Base-by-base conservation (phyloP, 129 eudicot species). In the Tagetes patula region DNA sequence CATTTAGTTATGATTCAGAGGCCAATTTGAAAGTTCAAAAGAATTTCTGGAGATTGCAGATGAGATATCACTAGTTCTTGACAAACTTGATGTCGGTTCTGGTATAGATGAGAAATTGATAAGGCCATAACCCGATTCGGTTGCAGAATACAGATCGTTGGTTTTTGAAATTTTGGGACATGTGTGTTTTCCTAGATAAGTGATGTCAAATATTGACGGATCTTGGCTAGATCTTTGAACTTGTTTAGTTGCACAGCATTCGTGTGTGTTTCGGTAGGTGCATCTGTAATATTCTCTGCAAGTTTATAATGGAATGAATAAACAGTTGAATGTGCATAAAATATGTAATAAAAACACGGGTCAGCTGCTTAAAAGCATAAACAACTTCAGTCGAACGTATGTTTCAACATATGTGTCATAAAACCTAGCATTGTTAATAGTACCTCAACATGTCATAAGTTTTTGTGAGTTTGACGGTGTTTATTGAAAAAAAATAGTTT, bases 231-330 rank as follows among this genome's bases (percentile, higher is more conserved):
- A 78, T 64, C 82, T 64, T 71, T 78, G 82, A 63, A 78, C 82
- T 78, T 78, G 82, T 43, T 78, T 78, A 5, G 82, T 78, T 41
- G 82, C 82, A 20, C 77, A 71, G 71, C 82, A 78, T 70, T 77
- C 82, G 41, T 78, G 67, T 52, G 82, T 78, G 82, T 78, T 78
- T 41, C 77, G 56, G 39, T 78, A 78, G 14, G 82, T 78, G 82
- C 82, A 78, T 71, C 82, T 71, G 49, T 78, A 78, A 63, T 78
- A 78, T 63, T 78, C 82, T 63, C 82, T 78, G 82, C 77, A 78
- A 50, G 20, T 55, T 46, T 46, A 3, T 54, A 41, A 37, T 1
- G 2, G 36, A 45, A 56, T 76, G 60, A 76, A 68, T 56, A 71
- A 71, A 58, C 42, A 5, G 12, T 12, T 14, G 9, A 54, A 2